Conservation (phyloP, 768 basidiomycete species). For the Boletus eberwhitei region DNA sequence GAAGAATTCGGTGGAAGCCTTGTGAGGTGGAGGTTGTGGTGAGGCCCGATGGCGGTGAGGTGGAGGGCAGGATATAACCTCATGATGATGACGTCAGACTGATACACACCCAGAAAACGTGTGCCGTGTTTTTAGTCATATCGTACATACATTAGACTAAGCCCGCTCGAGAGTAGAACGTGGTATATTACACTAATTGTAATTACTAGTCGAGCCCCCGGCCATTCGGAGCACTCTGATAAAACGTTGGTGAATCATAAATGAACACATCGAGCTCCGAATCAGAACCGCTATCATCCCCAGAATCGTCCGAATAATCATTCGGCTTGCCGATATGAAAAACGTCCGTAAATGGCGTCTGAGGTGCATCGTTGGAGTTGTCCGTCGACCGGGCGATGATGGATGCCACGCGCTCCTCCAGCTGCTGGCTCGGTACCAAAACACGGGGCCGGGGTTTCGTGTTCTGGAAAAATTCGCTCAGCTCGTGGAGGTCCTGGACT, state of each 20-base stretch:
- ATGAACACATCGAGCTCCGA: slow-evolving; percentile 53
- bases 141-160: slow-evolving; percentile 5
- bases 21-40: slow-evolving; percentile 16
- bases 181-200: not conserved
- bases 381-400: slow-evolving; percentile 78
- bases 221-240: slow-evolving; percentile 47
- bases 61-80: slow-evolving; percentile 5
- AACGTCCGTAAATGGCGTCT: slow-evolving; percentile 77
- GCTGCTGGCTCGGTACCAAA: slow-evolving; percentile 51
- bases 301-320: slow-evolving; percentile 44
- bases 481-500: slow-evolving; percentile 72
- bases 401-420: slow-evolving; percentile 78
- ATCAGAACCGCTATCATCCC: slow-evolving; percentile 39
- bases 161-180: not conserved
- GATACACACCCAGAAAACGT: slow-evolving; percentile 14
- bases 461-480: slow-evolving; percentile 70
- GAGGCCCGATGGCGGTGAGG: slow-evolving; percentile 11
- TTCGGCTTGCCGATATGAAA: slow-evolving; percentile 52
- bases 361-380: slow-evolving; percentile 52
- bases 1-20: slow-evolving; percentile 3
- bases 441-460: slow-evolving; percentile 32
- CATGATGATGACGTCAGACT: slow-evolving; percentile 19
- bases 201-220: slow-evolving; percentile 15
- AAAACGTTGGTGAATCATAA: slow-evolving; percentile 52
- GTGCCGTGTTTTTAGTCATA: not conserved